Evolutionary conservation across 805 yeast genomes (phyloP).

Genomic region (Ogataea pini): DNA sequence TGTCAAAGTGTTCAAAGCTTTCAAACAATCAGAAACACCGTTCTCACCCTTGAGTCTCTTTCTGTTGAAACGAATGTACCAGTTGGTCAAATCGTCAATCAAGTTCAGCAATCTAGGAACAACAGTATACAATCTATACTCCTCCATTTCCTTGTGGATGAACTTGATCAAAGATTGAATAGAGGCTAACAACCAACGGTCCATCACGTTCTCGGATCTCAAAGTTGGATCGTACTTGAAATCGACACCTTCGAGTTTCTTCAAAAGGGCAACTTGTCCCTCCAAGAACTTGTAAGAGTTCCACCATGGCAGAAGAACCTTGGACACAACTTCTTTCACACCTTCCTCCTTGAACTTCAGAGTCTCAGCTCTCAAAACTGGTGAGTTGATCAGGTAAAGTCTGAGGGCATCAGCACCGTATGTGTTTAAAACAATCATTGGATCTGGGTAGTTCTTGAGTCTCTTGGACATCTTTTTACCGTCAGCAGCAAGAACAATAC

Average conservation of each 20-base stretch:
- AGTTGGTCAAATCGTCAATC: constrained; percentile 93
- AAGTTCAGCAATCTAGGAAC: constrained; percentile 88
- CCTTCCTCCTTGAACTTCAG: constrained; percentile 98
- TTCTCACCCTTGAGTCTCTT: constrained; percentile 95
- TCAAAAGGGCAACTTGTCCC: constrained; percentile 83
- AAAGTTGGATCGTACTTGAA: constrained; percentile 70
- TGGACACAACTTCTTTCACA: constrained; percentile 95
- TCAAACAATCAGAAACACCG: constrained; percentile 79
- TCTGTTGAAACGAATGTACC: constrained; percentile 98
- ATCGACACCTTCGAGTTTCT: constrained; percentile 69
- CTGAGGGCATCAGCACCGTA: constrained; percentile 99
- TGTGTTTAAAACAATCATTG: constrained; percentile 72
- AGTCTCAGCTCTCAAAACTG: constrained; percentile 95
- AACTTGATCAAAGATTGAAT: constrained; percentile 84
- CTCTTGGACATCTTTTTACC: constrained; percentile 99
- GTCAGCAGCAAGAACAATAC: constrained; percentile 95
- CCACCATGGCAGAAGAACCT: constrained; percentile 98
- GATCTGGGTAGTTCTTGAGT: constrained; percentile 97
- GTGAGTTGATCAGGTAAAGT: constrained; percentile 93
- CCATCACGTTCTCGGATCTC: constrained; percentile 87
- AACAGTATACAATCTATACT: constrained; percentile 90
- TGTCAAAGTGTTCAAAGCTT: constrained; percentile 86
- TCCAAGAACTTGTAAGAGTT: constrained; percentile 95
- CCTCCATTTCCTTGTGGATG: constrained; percentile 87
- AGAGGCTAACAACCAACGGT: constrained; percentile 96